Evolutionary conservation across 2,329 filamentous ascomycete species (phyloP).

Genomic region (Ceratocystis cubensis): DNA sequence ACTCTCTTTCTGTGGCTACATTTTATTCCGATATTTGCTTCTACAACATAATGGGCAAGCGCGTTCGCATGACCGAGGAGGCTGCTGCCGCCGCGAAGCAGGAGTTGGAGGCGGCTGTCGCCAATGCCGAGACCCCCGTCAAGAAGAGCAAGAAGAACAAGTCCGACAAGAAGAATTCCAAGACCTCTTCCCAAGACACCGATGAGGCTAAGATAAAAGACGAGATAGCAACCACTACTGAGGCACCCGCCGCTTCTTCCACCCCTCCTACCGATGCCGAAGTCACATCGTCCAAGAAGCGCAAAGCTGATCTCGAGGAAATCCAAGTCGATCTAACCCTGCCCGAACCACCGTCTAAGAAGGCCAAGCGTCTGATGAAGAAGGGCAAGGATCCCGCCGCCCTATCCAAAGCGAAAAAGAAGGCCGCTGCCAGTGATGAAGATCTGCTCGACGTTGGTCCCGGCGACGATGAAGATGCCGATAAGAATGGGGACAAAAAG

Average conservation of each 20-base stretch:
- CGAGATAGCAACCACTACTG: not conserved
- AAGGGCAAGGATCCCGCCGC: constrained; percentile 54
- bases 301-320: constrained; percentile 56
- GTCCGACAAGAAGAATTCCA: not conserved
- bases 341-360: constrained; percentile 94
- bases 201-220: not conserved
- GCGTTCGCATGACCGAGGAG: constrained; percentile 15
- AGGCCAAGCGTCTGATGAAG: constrained; percentile 77
- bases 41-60: constrained; percentile 15
- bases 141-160: constrained; percentile 9
- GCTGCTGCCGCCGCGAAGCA: constrained; percentile 10
- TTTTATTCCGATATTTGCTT: not conserved
- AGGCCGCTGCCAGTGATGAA: constrained; percentile 30
- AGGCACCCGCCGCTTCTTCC: not conserved
- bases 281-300: constrained; percentile 45
- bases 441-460: constrained; percentile 20
- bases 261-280: constrained; percentile 7
- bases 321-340: constrained; percentile 80
- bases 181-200: not conserved
- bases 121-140: not conserved
- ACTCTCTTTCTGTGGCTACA: not conserved
- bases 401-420: constrained; percentile 29
- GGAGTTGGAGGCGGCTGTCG: constrained; percentile 8
- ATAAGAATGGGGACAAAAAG: constrained; percentile 28
- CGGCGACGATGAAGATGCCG: constrained; percentile 22